Evolutionary conservation across 768 basidiomycete species (phyloP), one percentile per base, ranked within the genome.

Genomic region (Lentinula sp.): DNA sequence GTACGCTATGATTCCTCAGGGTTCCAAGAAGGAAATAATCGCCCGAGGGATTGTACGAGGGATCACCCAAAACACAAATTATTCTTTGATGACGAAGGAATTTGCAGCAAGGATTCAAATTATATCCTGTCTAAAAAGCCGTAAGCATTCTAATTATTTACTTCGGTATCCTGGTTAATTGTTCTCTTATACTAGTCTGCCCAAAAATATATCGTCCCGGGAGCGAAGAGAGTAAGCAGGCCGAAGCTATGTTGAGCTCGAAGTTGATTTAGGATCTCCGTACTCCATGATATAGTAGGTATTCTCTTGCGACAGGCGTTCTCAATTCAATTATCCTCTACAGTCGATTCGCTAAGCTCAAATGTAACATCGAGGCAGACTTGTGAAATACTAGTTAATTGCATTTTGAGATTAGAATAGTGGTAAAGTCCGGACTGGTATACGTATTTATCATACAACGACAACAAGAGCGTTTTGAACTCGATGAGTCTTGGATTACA

Each of bases 51-150:
- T 83, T 65, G 77, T 76, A n/a, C 74, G 68, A 62, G 83, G 81
- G 10, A 74, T 82, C 64, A 81, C 79, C 68, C 77, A 82, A 63
- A 70, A 77, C 66, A 77, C 79, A 33, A 77, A 83, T 59, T 75
- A 78, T 64, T 68, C 74, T 32, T 73, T 83, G 65, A 77, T 83
- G 77, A 82, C 82, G 58, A 78, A 74, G 65, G 80, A 82, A 57
- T 83, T 83, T 67, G 80, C 81, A 10, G 72, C 81, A 39, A 78
- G 76, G 66, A 81, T 83, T 66, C 81, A 82, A 55, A 81, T 82
- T 56, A 81, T 84, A 49, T 79, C 81, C 4, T 74, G 75, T 43
- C 70, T 82, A 64, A 84, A 84, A 67, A 76, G 74, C 41, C 77
- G 82, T 82, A 63, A 71, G 80, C 65, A 16, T 37, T 51, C 6